These are phyloP conservation scores for Penicillium turbatum DNA, from an alignment of 495 filamentous ascomycete genomes.

Conservation along the genomic window DNA sequence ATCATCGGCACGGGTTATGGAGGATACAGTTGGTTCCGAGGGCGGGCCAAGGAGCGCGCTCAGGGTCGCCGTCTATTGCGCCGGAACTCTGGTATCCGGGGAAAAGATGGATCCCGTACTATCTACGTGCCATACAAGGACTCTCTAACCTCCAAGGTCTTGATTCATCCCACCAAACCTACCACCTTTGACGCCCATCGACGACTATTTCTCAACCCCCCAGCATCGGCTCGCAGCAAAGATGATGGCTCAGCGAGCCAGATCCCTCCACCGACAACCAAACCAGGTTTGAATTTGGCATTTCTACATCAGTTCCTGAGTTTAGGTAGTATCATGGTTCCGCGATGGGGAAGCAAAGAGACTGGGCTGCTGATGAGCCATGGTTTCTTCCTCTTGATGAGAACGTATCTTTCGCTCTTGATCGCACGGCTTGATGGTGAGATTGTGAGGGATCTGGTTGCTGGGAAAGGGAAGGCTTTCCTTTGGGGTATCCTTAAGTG, in stretches of 20 bases:
- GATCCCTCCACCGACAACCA: slow-evolving; percentile 82
- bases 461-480: slow-evolving; percentile 85
- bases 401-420: slow-evolving; percentile 91
- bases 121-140: slow-evolving; percentile 92
- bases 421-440: slow-evolving; percentile 93
- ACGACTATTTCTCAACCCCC: slow-evolving; percentile 87
- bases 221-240: slow-evolving; percentile 67
- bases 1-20: slow-evolving; percentile 76
- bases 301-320: slow-evolving; percentile 97
- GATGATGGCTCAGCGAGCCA: slow-evolving; percentile 58
- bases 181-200: slow-evolving; percentile 96
- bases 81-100: slow-evolving; percentile 84
- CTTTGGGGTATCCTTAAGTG: slow-evolving; percentile 86
- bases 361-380: slow-evolving; percentile 84
- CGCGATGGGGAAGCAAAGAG: slow-evolving; percentile 91
- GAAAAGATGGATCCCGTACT: slow-evolving; percentile 89
- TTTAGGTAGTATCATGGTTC: slow-evolving; percentile 95
- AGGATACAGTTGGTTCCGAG: slow-evolving; percentile 66
- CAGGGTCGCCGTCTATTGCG: slow-evolving; percentile 74
- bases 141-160: slow-evolving; percentile 77
- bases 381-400: slow-evolving; percentile 59
- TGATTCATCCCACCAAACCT: slow-evolving; percentile 86
- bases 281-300: slow-evolving; percentile 91
- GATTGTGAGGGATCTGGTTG: slow-evolving; percentile 92
- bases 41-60: slow-evolving; percentile 68